phyloP scores from a whole-genome alignment of 2,329 filamentous ascomycete genomes.

The Colletotrichum shisoi region DNA sequence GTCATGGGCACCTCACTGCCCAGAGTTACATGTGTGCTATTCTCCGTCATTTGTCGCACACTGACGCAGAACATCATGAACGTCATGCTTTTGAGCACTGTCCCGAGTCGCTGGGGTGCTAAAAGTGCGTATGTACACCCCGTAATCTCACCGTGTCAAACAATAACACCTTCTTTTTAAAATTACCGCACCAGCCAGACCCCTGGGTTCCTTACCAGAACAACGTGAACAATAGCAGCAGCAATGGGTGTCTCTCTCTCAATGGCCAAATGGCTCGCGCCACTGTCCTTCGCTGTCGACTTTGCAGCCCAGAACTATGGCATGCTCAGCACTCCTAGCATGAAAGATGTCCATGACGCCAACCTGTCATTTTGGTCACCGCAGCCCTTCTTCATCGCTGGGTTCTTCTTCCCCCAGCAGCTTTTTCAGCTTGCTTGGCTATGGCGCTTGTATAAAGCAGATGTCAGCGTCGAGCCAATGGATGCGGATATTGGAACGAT shows the following conservation, averaged over 20 bases:
- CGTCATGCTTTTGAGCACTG: neutral
- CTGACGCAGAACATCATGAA: neutral
- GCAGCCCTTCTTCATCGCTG: constrained; percentile 65
- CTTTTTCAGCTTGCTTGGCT: constrained; percentile 66
- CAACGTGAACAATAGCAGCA: accelerated
- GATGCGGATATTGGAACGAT: constrained; percentile 57
- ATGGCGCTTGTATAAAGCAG: constrained; percentile 61
- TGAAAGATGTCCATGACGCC: constrained; percentile 66
- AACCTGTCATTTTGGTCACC: constrained; percentile 68
- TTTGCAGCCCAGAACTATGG: constrained; percentile 68
- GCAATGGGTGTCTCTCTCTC: constrained; percentile 62
- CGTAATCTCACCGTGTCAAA: too few relatives aligned
- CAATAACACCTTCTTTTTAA: too few relatives aligned
- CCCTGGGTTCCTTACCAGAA: too few relatives aligned
- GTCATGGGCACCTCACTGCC: neutral
- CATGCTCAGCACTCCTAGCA: constrained; percentile 63
- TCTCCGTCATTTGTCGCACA: neutral
- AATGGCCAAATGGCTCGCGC: constrained; percentile 63
- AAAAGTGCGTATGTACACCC: too few relatives aligned
- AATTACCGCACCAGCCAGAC: too few relatives aligned
- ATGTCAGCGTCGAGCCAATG: constrained; percentile 50
- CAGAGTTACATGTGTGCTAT: neutral
- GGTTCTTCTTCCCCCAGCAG: constrained; percentile 69
- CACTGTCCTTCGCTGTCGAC: constrained; percentile 63
- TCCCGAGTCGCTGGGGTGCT: neutral